phyloP scores from a whole-genome alignment of 1,284 basidiomycete genomes.

The Cutaneotrichosporon curvatum region DNA sequence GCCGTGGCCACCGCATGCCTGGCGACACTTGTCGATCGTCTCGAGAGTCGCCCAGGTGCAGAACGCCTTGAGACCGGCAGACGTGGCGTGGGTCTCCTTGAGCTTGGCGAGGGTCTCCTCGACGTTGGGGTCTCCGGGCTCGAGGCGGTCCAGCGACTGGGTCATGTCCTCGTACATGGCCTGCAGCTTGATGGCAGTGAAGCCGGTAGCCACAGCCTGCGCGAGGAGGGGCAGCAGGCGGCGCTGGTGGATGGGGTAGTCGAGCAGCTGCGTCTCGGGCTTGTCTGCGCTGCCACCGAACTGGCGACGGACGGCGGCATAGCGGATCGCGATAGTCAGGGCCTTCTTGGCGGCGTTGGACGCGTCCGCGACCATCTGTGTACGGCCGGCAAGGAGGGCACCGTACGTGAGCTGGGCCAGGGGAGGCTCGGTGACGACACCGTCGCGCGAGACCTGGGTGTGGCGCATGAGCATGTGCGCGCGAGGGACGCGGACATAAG shows the following conservation, averaged over 20 bases:
- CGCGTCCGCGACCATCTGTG: constrained; percentile 53
- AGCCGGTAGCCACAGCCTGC: constrained; percentile 54
- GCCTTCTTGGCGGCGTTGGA: constrained; percentile 53
- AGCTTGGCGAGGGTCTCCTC: constrained; percentile 48
- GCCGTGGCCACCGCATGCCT: constrained; percentile 55
- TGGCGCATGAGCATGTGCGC: constrained; percentile 57
- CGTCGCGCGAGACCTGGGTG: constrained; percentile 51
- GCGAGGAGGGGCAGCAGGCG: constrained; percentile 54
- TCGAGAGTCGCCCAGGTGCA: constrained; percentile 55
- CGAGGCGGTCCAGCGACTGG: constrained; percentile 50
- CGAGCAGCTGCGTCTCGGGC: constrained; percentile 52
- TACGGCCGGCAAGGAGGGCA: constrained; percentile 52
- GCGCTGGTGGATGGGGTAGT: constrained; percentile 57
- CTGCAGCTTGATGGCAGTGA: constrained; percentile 49
- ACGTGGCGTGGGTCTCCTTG: constrained; percentile 55
- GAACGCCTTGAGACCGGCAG: constrained; percentile 55
- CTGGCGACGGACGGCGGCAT: constrained; percentile 52
- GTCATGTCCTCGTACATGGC: constrained; percentile 49
- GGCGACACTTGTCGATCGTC: constrained; percentile 53
- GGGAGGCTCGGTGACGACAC: constrained; percentile 46
- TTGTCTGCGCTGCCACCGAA: constrained; percentile 49
- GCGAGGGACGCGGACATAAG: constrained; percentile 61
- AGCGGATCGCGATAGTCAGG: constrained; percentile 53
- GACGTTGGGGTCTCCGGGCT: constrained; percentile 48
- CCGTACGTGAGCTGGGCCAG: constrained; percentile 55